These are phyloP conservation scores for Cruciata laevipes DNA, from an alignment of 257 asterid species.

Conservation along the genomic window DNA sequence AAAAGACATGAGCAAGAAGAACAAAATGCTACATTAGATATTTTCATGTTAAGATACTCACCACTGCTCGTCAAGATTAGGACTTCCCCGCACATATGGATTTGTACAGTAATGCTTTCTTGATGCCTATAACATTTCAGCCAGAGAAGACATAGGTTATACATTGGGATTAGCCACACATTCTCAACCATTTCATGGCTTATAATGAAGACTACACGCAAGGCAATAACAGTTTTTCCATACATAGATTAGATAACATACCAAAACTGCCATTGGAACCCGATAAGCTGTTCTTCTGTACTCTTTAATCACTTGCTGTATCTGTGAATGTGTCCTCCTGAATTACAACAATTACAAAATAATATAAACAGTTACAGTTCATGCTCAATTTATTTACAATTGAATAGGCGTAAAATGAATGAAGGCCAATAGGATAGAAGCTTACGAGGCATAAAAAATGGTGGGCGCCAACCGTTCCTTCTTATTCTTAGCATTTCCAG, in stretches of 20 bases:
- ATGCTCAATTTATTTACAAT: conserved; percentile 15
- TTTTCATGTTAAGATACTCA: conserved; percentile 23
- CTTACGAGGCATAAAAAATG: conserved; percentile 84
- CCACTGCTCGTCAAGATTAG: conserved; percentile 87
- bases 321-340: conserved; percentile 94
- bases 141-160: not conserved
- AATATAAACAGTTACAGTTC: not conserved
- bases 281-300: conserved; percentile 80
- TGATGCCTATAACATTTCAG: conserved; percentile 58
- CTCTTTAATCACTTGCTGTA: conserved; percentile 81
- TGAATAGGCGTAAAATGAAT: conserved; percentile 7
- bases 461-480: conserved; percentile 50
- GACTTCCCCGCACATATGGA: conserved; percentile 46
- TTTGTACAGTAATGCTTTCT: conserved; percentile 88
- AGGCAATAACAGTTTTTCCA: conserved; percentile 1
- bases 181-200: too few species aligned
- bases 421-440: conserved; percentile 1
- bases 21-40: conserved; percentile 14
- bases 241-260: conserved; percentile 26
- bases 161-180: not conserved
- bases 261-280: conserved; percentile 87
- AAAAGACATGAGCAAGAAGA: conserved; percentile 30
- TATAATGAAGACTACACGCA: not conserved
- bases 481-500: conserved; percentile 40
- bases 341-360: not conserved